Evolutionary conservation across 305 asterid genomes (phyloP).

Genomic region (Fraxinus latifolia): DNA sequence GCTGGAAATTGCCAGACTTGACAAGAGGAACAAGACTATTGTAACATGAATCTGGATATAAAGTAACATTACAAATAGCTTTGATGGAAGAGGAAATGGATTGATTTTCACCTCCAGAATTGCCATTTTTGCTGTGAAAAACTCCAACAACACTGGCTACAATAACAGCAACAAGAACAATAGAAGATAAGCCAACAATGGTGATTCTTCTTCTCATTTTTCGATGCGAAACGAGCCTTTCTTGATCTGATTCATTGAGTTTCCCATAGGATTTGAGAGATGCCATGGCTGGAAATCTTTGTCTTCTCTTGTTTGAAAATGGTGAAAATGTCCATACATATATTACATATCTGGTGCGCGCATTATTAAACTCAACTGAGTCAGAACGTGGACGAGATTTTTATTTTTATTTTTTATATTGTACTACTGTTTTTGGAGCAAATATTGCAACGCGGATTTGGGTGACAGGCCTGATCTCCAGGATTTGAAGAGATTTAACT

Average conservation of each 20-base stretch:
- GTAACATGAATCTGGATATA: slow-evolving; percentile 49
- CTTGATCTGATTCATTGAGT: slow-evolving; percentile 38
- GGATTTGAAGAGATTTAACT: neutral
- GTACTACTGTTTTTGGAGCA: neutral
- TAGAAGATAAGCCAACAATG: slow-evolving; percentile 35
- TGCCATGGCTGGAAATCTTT: slow-evolving; percentile 15
- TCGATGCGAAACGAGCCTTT: slow-evolving; percentile 27
- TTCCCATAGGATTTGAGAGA: slow-evolving; percentile 19
- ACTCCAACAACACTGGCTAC: slow-evolving; percentile 40
- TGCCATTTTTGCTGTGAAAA: slow-evolving; percentile 21
- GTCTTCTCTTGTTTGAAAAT: neutral
- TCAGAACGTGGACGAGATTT: neutral
- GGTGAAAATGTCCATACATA: neutral
- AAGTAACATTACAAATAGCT: slow-evolving; percentile 34
- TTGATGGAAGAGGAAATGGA: slow-evolving; percentile 31
- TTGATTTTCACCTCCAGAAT: neutral
- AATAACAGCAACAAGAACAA: slow-evolving; percentile 39
- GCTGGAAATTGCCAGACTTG: slow-evolving; percentile 30
- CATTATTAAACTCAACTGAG: neutral
- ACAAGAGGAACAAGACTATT: slow-evolving; percentile 37
- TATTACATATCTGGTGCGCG: neutral
- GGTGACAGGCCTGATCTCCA: neutral
- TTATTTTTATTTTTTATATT: neutral
- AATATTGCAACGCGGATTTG: neutral
- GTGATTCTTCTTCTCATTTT: slow-evolving; percentile 32